Evolutionary conservation across 352 stramenopile genomes (phyloP), one percentile per base, ranked within the genome.

Genomic region (Phytophthora tubulina): DNA sequence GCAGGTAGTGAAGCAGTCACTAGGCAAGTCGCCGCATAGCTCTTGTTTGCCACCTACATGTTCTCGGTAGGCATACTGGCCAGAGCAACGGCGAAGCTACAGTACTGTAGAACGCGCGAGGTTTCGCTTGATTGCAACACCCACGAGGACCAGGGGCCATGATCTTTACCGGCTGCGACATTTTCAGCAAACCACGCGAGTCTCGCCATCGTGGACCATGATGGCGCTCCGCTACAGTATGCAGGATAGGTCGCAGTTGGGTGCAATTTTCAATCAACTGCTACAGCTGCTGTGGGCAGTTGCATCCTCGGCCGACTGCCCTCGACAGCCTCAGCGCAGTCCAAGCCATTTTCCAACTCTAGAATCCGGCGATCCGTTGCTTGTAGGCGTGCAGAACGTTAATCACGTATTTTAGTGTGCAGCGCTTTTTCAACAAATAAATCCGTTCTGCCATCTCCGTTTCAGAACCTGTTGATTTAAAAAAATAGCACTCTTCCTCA

Each of bases 101-200:
- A 51, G 21, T 51, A 30, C 39, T 66, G 15, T 54, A 57, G 44
- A 65, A 65, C 45, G 11, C 4, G 14, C 5, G 32, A 57, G 33
- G 57, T 32, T 65, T 65, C 45, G n/a, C 45, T 52, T 54, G 42
- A 53, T 63, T 54, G 56, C 55, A 49, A 21, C 14, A 50, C 14
- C 9, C 21, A 33, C 6, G 11, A 45, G 17, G 49, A 36, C 17
- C 46, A 38, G 9, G 30, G 11, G 10, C 21, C 49, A 30, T 55
- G 53, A 62, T 42, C 44, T 44, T 15, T 65, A 56, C 33, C 1
- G 56, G 17, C 45, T 65, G 57, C 35, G 45, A 65, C 57, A 65
- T 49, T 55, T 63, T 0, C 17, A 53, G 3, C 38, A 17, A 13
- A 44, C 38, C 9, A 21, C 21, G 21, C 21, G 21, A 21, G 21